Percentiles rank a stretch among this genome's conserved stretches.
Conservation (phyloP, 768 basidiomycete genomes). For the Heimioporus sp. region DNA sequence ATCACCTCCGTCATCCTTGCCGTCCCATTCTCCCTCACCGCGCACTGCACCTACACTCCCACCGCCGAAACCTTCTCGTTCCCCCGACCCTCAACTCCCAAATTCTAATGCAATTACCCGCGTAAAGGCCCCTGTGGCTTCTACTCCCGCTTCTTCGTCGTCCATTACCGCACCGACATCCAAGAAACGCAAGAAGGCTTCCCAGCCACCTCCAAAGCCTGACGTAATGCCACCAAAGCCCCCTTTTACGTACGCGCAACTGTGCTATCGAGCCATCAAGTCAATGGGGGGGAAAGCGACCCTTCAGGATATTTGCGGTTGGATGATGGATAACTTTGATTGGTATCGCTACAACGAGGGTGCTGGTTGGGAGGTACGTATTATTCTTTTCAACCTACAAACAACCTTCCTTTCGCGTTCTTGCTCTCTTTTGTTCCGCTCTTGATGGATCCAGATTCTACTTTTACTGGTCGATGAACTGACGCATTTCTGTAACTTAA, state of each 20-base stretch:
- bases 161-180: conserved; percentile 28
- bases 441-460: background rate
- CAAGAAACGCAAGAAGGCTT: conserved; percentile 73
- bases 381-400: background rate
- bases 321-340: conserved; percentile 87
- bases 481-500: conserved; percentile 5
- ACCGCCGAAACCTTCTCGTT: conserved; percentile 45
- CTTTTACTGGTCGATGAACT: conserved; percentile 8
- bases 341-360: conserved; percentile 88
- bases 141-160: conserved; percentile 19
- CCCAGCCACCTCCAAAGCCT: conserved; percentile 47
- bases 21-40: conserved; percentile 72
- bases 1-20: conserved; percentile 79
- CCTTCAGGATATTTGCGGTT: conserved; percentile 85
- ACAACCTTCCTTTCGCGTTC: background rate
- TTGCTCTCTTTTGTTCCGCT: background rate
- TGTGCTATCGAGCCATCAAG: conserved; percentile 89
- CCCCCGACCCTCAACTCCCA: conserved; percentile 52
- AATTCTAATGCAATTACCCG: conserved; percentile 61
- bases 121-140: conserved; percentile 28
- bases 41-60: conserved; percentile 41
- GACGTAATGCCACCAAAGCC: conserved; percentile 89
- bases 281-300: conserved; percentile 83
- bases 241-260: conserved; percentile 84
- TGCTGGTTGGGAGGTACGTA: conserved; percentile 84